Evolutionary conservation across 768 basidiomycete genomes (phyloP).

Genomic region (Solioccasus polychromus): DNA sequence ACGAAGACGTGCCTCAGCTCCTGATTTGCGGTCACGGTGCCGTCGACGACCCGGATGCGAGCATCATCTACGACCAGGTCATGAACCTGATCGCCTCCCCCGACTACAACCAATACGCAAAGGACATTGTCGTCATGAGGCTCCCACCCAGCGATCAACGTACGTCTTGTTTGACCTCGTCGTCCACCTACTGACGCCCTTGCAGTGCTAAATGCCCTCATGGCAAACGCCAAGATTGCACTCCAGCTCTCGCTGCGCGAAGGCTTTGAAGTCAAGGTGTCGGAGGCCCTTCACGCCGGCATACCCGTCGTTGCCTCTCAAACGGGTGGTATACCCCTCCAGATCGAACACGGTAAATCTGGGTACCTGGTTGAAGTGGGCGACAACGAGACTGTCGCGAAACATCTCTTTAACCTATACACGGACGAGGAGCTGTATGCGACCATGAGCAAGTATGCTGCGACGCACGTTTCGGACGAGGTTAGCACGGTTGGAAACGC

Average conservation of each 20-base stretch:
- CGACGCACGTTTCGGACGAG: constrained; percentile 78
- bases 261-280: constrained; percentile 97
- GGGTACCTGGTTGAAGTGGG: constrained; percentile 80
- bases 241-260: constrained; percentile 91
- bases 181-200: constrained; percentile 8
- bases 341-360: constrained; percentile 83
- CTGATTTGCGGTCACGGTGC: constrained; percentile 88
- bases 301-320: constrained; percentile 80
- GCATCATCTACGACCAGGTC: constrained; percentile 83
- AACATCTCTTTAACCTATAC: constrained; percentile 73
- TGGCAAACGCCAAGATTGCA: constrained; percentile 87
- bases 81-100: constrained; percentile 55
- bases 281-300: constrained; percentile 89
- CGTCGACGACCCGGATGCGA: constrained; percentile 94
- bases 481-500: constrained; percentile 83
- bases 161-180: constrained; percentile 34
- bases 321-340: constrained; percentile 93
- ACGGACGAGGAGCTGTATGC: constrained; percentile 69
- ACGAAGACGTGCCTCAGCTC: constrained; percentile 65
- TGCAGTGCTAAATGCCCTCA: constrained; percentile 78
- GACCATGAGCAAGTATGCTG: constrained; percentile 63
- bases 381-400: constrained; percentile 73
- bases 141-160: constrained; percentile 82
- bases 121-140: constrained; percentile 75
- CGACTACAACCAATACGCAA: constrained; percentile 49